Evolutionary conservation across 2,329 filamentous ascomycete genomes (phyloP).

Genomic region (Aspergillus luchuensis): DNA sequence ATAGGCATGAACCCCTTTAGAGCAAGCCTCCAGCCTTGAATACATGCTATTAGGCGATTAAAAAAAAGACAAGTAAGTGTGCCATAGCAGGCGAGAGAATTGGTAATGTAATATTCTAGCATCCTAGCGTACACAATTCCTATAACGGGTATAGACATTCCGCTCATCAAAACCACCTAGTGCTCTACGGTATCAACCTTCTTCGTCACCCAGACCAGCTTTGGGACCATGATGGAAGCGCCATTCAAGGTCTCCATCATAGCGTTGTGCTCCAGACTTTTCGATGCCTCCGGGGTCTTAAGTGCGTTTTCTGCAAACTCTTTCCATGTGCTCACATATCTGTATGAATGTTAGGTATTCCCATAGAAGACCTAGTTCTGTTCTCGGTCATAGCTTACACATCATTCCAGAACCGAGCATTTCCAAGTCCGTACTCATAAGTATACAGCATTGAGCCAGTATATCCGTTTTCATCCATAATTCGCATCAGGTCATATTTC

Average conservation of each 20-base stretch:
- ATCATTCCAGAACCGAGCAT: background rate
- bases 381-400: background rate
- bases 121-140: no score
- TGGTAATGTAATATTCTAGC: no score
- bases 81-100: no score
- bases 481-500: background rate
- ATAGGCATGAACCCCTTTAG: no score
- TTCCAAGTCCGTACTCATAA: constrained; percentile 4
- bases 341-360: background rate
- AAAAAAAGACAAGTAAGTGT: no score
- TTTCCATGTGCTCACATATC: constrained; percentile 4
- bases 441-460: constrained; percentile 3
- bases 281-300: background rate
- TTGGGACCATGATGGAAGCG: constrained; percentile 1
- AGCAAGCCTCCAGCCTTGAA: no score
- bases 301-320: background rate
- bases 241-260: constrained; percentile 2
- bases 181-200: background rate
- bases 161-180: background rate
- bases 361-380: background rate
- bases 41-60: no score
- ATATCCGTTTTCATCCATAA: background rate
- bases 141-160: background rate
- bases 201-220: constrained; percentile 3
- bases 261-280: background rate